phyloP scores from a whole-genome alignment of 371 early-diverging fungal genomes.

The Rhizomucor pusillus region DNA sequence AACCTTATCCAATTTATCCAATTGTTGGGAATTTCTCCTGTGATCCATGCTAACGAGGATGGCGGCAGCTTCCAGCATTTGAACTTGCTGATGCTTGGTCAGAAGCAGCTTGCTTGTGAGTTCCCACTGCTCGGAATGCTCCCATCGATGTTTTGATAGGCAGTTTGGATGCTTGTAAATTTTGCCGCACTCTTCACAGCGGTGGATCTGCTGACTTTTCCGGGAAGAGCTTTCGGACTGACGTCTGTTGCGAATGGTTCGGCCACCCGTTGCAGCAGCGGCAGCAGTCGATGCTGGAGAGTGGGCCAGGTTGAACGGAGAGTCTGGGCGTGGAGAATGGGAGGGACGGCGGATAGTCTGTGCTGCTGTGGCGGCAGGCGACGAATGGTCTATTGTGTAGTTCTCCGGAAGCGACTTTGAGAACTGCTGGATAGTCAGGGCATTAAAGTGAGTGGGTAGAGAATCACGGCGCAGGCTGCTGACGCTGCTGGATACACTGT shows the following conservation, averaged over 20 bases:
- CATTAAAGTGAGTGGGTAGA: slow-evolving; percentile 19
- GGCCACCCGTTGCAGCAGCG: slow-evolving; percentile 19
- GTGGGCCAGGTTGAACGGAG: slow-evolving; percentile 5
- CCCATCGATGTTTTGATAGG: slow-evolving; percentile 71
- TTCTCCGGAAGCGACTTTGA: slow-evolving; percentile 26
- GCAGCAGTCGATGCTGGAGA: slow-evolving; percentile 7
- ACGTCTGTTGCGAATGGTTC: slow-evolving; percentile 14
- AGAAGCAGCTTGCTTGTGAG: slow-evolving; percentile 59
- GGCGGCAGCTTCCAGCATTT: slow-evolving; percentile 60
- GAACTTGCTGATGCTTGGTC: slow-evolving; percentile 75
- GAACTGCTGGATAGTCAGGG: slow-evolving; percentile 15
- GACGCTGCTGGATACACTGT: slow-evolving; percentile 4
- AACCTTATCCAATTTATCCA: neutral
- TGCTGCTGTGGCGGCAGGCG: slow-evolving; percentile 9
- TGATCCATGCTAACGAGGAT: slow-evolving; percentile 49
- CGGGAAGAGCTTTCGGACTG: slow-evolving; percentile 3
- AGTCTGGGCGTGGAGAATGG: slow-evolving; percentile 8
- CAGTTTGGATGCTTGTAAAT: slow-evolving; percentile 57
- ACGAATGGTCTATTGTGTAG: slow-evolving; percentile 27
- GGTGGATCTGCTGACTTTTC: slow-evolving; percentile 8
- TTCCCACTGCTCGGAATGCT: slow-evolving; percentile 71
- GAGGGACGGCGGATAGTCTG: slow-evolving; percentile 2
- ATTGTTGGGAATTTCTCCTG: neutral
- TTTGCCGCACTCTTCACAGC: slow-evolving; percentile 57
- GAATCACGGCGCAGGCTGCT: slow-evolving; percentile 12